A percentile compares a stretch with the other conserved stretches of the same genome.
Evolutionary conservation across 1,284 basidiomycete species (phyloP).

Genomic region (Boletus sp.): DNA sequence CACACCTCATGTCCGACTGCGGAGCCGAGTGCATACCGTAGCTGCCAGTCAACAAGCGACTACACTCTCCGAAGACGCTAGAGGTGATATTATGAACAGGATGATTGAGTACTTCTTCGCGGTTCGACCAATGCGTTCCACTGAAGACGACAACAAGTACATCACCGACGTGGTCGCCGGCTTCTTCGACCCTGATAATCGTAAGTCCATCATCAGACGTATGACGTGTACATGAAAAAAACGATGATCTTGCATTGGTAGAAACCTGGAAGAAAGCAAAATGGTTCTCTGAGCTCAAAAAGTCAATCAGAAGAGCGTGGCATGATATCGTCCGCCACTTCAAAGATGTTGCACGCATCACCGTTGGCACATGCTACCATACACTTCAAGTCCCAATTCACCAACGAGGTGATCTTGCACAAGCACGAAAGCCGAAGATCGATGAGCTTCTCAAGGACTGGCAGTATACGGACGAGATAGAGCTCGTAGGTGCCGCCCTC

Average conservation of each 20-base stretch:
- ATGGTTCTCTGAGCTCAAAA: not conserved
- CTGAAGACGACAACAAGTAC: not conserved
- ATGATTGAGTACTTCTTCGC: not conserved
- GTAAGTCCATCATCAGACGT: not conserved
- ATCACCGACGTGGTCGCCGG: not conserved
- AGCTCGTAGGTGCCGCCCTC: not conserved
- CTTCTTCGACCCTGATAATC: not conserved
- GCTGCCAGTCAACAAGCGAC: not conserved
- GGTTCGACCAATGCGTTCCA: not conserved
- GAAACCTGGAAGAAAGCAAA: not conserved
- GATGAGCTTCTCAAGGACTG: not conserved
- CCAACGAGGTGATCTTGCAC: not conserved
- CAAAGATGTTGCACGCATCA: not conserved
- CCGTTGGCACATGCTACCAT: not conserved
- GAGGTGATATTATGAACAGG: not conserved
- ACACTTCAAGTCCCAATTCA: not conserved
- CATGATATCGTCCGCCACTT: not conserved
- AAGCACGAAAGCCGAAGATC: not conserved
- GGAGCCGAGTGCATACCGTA: no score
- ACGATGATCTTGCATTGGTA: not conserved
- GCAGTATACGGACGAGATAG: not conserved
- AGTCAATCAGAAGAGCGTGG: not conserved
- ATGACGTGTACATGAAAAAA: not conserved
- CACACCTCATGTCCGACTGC: not conserved
- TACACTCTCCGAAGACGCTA: not conserved